Conservation (phyloP, 139 green algal genomes). For the Chlorokybus atmophyticus region DNA sequence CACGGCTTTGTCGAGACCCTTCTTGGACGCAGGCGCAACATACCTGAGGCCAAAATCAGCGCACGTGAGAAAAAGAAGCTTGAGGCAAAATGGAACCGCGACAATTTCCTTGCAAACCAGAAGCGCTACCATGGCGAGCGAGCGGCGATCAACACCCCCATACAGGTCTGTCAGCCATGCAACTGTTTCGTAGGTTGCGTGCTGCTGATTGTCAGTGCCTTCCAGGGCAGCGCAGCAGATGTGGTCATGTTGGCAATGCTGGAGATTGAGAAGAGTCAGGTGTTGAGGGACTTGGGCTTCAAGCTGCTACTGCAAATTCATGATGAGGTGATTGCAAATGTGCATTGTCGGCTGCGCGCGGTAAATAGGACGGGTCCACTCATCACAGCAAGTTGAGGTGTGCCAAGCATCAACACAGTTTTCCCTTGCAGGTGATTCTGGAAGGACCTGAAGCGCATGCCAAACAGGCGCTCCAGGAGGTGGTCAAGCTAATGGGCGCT, state of each 20-base stretch:
- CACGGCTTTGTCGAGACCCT: conserved; percentile 41
- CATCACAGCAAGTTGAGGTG: no score
- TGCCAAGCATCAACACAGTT: no score
- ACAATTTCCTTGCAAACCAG: no score
- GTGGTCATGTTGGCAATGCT: conserved; percentile 89
- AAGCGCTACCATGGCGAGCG: conserved; percentile 49
- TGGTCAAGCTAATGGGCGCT: conserved; percentile 71
- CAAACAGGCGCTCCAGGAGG: conserved; percentile 49
- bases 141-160: conserved; percentile 95
- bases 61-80: conserved; percentile 15
- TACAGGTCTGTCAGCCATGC: conserved; percentile 28
- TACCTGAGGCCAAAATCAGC: conserved; percentile 45
- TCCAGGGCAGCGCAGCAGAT: conserved; percentile 81
- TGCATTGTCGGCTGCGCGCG: no score
- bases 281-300: conserved; percentile 63
- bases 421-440: conserved; percentile 97
- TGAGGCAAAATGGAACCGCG: no score
- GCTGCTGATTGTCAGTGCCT: background rate
- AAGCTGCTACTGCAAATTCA: conserved; percentile 80
- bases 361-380: no score
- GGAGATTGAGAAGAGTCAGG: conserved; percentile 43
- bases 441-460: conserved; percentile 71
- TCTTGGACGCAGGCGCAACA: conserved; percentile 59
- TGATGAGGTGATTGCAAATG: background rate
- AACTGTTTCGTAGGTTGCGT: background rate